These are phyloP conservation scores for Trichoderma gamsii DNA, from an alignment of 495 filamentous ascomycete species.

Conservation along the genomic window DNA sequence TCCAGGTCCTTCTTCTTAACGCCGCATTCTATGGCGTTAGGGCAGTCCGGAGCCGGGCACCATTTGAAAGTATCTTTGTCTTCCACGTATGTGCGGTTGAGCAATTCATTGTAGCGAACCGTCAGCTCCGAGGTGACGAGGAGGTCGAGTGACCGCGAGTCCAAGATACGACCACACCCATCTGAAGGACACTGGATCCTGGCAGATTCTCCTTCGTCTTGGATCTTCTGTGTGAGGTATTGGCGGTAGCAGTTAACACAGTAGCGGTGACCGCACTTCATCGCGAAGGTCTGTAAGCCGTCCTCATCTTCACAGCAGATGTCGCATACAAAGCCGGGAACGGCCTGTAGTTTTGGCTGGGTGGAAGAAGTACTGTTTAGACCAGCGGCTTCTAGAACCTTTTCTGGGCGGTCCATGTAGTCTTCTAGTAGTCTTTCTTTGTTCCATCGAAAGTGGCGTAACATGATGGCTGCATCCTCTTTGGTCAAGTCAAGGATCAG, in stretches of 20 bases:
- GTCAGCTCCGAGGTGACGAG: slow-evolving; percentile 70
- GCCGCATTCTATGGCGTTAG: slow-evolving; percentile 81
- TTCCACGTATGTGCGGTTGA: slow-evolving; percentile 93
- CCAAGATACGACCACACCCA: slow-evolving; percentile 82
- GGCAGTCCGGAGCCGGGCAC: slow-evolving; percentile 95
- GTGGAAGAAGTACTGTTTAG: slow-evolving; percentile 60
- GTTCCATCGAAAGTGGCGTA: slow-evolving; percentile 89
- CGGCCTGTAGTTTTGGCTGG: slow-evolving; percentile 58
- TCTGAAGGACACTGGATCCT: slow-evolving; percentile 90
- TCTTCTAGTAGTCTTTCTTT: slow-evolving; percentile 89
- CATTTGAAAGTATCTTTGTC: slow-evolving; percentile 92
- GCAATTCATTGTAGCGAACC: slow-evolving; percentile 73
- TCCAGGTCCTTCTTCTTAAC: slow-evolving; percentile 80
- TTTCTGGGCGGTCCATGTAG: slow-evolving; percentile 79
- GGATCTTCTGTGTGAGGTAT: slow-evolving; percentile 86
- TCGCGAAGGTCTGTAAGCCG: slow-evolving; percentile 79
- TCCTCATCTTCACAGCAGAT: slow-evolving; percentile 91
- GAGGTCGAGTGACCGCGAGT: slow-evolving; percentile 78
- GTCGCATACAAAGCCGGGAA: slow-evolving; percentile 79
- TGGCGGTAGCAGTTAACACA: slow-evolving; percentile 90
- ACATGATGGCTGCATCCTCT: slow-evolving; percentile 80
- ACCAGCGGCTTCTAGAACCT: slow-evolving; percentile 80
- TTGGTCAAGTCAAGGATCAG: slow-evolving; percentile 79
- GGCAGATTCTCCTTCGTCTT: slow-evolving; percentile 88
- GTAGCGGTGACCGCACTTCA: slow-evolving; percentile 94